phyloP scores from a whole-genome alignment of 2,329 filamentous ascomycete species.

The Fusarium sp. region DNA sequence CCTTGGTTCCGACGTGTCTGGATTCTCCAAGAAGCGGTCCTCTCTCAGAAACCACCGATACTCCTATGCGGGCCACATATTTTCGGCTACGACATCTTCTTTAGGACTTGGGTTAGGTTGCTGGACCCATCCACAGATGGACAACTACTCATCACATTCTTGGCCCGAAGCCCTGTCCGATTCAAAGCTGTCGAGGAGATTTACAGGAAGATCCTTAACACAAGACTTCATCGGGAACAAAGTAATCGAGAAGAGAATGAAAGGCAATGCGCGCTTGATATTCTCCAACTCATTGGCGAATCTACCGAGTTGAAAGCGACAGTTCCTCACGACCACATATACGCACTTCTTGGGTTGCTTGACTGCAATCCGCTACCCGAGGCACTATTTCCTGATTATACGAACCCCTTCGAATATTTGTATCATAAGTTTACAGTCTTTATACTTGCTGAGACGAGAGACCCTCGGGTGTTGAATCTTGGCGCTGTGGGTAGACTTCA shows the following conservation, averaged over 20 bases:
- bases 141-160: conserved; percentile 10
- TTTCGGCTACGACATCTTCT: conserved; percentile 11
- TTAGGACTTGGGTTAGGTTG: conserved; percentile 17
- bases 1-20: conserved; percentile 27
- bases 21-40: conserved; percentile 26
- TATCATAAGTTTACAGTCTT: not conserved
- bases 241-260: not conserved
- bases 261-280: conserved; percentile 2
- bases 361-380: conserved; percentile 2
- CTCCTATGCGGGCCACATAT: not conserved
- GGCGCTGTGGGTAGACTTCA: not conserved
- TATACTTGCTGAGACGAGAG: not conserved
- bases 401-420: not conserved
- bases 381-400: not conserved
- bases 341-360: conserved; percentile 13
- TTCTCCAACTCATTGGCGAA: not conserved
- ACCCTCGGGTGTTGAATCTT: conserved; percentile 4
- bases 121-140: conserved; percentile 4
- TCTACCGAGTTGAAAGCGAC: conserved; percentile 22
- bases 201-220: not conserved
- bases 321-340: conserved; percentile 17
- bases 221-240: accelerated
- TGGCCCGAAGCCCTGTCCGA: not conserved
- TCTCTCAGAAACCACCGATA: not conserved
- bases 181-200: conserved; percentile 8